phyloP scores from a whole-genome alignment of 306 rosid genomes.

The Lagenaria siceraria region DNA sequence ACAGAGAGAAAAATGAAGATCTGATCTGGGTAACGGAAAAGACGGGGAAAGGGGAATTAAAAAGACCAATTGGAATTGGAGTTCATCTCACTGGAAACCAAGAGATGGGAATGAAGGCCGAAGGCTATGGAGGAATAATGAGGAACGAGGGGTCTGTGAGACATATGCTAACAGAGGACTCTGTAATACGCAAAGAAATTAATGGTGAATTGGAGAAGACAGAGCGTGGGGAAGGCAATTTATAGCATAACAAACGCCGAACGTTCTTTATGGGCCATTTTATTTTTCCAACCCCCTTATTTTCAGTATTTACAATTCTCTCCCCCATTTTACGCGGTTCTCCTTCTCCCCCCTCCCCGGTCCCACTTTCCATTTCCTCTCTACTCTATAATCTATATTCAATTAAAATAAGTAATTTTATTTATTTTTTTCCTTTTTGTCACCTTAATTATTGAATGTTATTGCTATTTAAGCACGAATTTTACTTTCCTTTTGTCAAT shows the following conservation, averaged over 20 bases:
- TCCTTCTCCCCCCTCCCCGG: not conserved
- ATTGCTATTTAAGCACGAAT: not conserved
- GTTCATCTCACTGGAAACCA: slow-evolving; percentile 78
- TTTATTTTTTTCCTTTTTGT: not conserved
- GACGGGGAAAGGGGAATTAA: not conserved
- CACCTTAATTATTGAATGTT: not conserved
- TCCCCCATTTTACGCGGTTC: slow-evolving; percentile 1
- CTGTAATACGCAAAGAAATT: not conserved
- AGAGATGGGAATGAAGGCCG: slow-evolving; percentile 67
- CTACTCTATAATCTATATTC: not conserved
- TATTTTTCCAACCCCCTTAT: not conserved
- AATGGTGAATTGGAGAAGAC: not conserved
- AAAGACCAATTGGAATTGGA: slow-evolving; percentile 44
- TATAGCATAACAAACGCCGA: not conserved
- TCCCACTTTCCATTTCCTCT: not conserved
- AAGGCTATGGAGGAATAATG: slow-evolving; percentile 41
- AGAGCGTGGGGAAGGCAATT: not conserved
- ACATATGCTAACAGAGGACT: slow-evolving; percentile 20
- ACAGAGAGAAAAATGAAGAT: not conserved
- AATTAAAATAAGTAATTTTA: not conserved
- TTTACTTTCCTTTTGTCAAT: not conserved
- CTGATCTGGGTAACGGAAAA: not conserved
- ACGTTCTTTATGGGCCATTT: not conserved
- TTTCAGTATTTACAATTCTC: not conserved
- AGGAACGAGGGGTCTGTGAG: slow-evolving; percentile 31